Evolutionary conservation across 2,329 filamentous ascomycete genomes (phyloP).

Genomic region (Exophiala alcalophila): DNA sequence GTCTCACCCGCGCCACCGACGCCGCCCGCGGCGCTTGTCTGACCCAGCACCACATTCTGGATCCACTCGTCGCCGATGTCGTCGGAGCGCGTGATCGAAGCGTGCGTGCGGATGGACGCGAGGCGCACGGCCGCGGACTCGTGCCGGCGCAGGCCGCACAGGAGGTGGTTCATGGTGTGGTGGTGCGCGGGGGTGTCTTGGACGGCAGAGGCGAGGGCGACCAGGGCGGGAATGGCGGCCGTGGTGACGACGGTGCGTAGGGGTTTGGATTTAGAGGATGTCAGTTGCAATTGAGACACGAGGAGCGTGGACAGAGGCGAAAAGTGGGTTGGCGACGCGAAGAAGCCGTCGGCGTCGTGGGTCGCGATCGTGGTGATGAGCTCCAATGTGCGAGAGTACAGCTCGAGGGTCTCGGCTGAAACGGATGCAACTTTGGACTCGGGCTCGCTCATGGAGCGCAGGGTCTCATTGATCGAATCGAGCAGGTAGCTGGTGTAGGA

Average conservation of each 20-base stretch:
- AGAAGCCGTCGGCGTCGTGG: conserved; percentile 32
- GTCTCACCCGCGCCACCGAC: conserved; percentile 60
- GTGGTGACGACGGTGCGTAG: conserved; percentile 67
- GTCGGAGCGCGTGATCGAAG: conserved; percentile 64
- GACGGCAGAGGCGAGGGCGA: conserved; percentile 59
- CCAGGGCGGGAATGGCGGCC: conserved; percentile 39
- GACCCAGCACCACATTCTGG: conserved; percentile 38
- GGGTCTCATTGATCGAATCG: conserved; percentile 66
- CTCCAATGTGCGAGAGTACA: conserved; percentile 25
- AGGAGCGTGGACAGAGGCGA: conserved; percentile 67
- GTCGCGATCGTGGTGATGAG: conserved; percentile 13
- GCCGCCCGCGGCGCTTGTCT: conserved; percentile 13
- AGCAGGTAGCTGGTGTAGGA: conserved; percentile 83
- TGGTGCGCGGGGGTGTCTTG: conserved; percentile 73
- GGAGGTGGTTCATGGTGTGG: conserved; percentile 76
- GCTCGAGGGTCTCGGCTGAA: conserved; percentile 33
- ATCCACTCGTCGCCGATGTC: conserved; percentile 91
- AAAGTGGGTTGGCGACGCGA: conserved; percentile 71
- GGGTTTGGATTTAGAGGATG: conserved; percentile 38
- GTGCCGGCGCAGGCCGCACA: conserved; percentile 72
- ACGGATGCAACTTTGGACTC: neutral
- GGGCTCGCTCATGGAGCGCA: conserved; percentile 39
- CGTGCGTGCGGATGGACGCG: conserved; percentile 77
- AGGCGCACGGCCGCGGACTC: conserved; percentile 70
- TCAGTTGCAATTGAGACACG: conserved; percentile 61